Base-by-base conservation (phyloP, 208 protist genomes). In the Trypanosoma congolense region DNA sequence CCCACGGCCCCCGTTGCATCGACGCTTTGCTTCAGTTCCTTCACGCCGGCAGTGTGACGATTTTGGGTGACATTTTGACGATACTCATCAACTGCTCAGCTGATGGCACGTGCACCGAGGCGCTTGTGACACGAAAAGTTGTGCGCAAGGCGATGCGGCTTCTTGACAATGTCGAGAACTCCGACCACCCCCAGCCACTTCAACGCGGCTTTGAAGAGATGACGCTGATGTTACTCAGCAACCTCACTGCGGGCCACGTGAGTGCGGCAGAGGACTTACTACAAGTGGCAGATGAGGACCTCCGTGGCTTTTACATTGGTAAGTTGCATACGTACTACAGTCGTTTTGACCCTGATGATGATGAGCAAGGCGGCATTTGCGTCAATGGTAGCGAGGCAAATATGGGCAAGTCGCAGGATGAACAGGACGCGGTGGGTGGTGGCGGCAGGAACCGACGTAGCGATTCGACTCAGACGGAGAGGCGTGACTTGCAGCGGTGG, bases 201-300 rank as follows among this genome's bases (percentile, higher is more conserved):
- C 51, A 71, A 41, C 74, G 74, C 29, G 64, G 65, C 10, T 31
- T 90, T 26, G 57, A 87, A 70, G 81, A 93, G 75, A 65, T 93
- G 68, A 75, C 80, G 51, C 59, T 93, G 28, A 93, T 93, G 73
- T 70, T 93, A 33, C 70, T 93, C 8, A 93, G 77, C 65, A 93
- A 93, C 59, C 56, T 93, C 9, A 93, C 82, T 2, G 68, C 82
- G 3, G 84, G 69, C 25, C 82, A 93, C 54, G 70, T 90, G 24
- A 60, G 63, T 14, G 86, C 86, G 36, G 63, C 89, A 0, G 86
- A 87, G 25, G 80, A 90, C 25, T 45, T 93, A 3, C 65, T 93
- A 26, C 86, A 90, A 52, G 73, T 70, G 48, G 70, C 75, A 16
- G 86, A 93, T 48, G 86, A 83, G 55, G 86, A 90, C 50, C 77